A percentile compares a stretch with the other conserved stretches of the same genome.
phyloP scores from a whole-genome alignment of 208 protist species.

The Acanthamoeba royreba region DNA sequence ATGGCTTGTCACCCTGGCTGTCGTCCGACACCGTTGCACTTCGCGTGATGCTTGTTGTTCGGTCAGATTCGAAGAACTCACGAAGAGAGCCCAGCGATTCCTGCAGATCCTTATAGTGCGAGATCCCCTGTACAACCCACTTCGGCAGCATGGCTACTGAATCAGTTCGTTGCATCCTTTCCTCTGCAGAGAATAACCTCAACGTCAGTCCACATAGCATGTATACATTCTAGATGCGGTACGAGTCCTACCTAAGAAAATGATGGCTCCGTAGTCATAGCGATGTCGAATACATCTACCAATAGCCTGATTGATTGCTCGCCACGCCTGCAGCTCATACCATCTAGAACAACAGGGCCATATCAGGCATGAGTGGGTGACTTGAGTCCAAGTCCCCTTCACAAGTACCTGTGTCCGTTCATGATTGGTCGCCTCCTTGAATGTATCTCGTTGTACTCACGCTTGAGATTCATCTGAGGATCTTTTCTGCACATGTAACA shows the following conservation, averaged over 20 bases:
- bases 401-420: not conserved
- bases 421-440: not conserved
- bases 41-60: not conserved
- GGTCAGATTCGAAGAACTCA: not conserved
- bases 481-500: not conserved
- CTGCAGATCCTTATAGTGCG: not conserved
- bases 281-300: conserved; percentile 96
- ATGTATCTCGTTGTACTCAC: conserved; percentile 41
- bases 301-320: conserved; percentile 96
- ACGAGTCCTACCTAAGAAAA: conserved; percentile 88
- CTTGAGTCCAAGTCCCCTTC: too few relatives aligned
- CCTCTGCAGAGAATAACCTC: not conserved
- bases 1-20: too few relatives aligned
- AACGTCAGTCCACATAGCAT: too few relatives aligned
- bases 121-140: not conserved
- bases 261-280: conserved; percentile 93
- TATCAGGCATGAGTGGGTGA: not conserved
- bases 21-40: too few relatives aligned
- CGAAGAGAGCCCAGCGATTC: not conserved
- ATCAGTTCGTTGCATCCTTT: not conserved
- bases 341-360: too few relatives aligned
- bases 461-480: conserved; percentile 22
- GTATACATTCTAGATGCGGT: too few relatives aligned
- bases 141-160: not conserved
- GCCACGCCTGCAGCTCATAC: conserved; percentile 89